Base-by-base conservation (phyloP, 192 early-diverging fungal species). In the Spinellus fusiger region DNA sequence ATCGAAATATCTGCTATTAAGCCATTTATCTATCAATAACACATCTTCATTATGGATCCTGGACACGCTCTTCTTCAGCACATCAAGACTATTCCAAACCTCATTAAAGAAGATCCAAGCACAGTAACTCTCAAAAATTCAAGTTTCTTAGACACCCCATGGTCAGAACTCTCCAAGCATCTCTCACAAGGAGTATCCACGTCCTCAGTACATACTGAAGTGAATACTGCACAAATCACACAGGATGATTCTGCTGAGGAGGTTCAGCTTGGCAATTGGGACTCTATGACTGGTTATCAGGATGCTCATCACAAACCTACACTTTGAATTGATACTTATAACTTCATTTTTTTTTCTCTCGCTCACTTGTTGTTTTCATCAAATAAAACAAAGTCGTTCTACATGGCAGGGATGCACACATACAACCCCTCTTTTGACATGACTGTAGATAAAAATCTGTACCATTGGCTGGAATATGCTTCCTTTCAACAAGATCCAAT, bases 41-140 rank as follows among this genome's bases (percentile, higher is more conserved):
- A 31, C n/a, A 31, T 51, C 49, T n/a, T 37, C 33, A 61, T 48
- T 58, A 73, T 73, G 71, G 71, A 73, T 68, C 71, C 71, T 61
- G 71, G 71, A 12, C 56, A 68, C 29, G 56, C 62, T 33, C 56
- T 73, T 25, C 61, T 73, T 27, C 61, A 68, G 55, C 66, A 73
- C 32, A 61, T 73, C 58, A 73, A 73, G 66, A 67, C 60, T 28
- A 48, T 73, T 33, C 71, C 71, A 25, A 73, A 73, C 50, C 49
- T 73, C 25, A 67, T 73, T 26, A 68, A 67, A 35, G 71, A 73
- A 49, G 71, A 73, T 38, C 71, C 71, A 40, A 44, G 59, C 12
- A 68, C 68, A 31, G 61, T 33, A 33, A 73, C 71, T 26, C 71
- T 66, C 37, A 67, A 73, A 35, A 73, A 67, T 28, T 63, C 71